Evolutionary conservation across 345 rosid species (phyloP).

Genomic region (Rhizophora apiculata): DNA sequence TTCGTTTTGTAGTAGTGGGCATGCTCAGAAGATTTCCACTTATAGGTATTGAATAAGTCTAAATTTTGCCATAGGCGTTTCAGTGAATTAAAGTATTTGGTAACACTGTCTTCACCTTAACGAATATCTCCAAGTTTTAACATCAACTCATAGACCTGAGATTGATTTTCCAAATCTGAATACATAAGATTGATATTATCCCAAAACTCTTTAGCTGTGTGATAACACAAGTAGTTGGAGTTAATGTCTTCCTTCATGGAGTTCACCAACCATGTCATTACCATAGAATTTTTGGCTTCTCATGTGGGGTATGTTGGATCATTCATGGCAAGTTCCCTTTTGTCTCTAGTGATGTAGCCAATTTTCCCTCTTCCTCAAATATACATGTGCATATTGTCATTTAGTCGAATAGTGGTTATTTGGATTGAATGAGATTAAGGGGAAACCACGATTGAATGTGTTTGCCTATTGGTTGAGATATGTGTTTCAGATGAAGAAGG

Average conservation of each 20-base stretch:
- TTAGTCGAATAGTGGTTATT: not conserved
- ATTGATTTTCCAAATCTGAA: constrained; percentile 8
- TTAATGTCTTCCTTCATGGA: constrained; percentile 4
- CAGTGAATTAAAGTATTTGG: constrained; percentile 6
- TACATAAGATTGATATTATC: constrained; percentile 6
- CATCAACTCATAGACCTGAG: constrained; percentile 1
- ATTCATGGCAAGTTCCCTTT: not conserved
- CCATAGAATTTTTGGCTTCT: constrained; percentile 16
- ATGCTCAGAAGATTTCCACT: not conserved
- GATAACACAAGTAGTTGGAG: constrained; percentile 13
- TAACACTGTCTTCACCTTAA: constrained; percentile 3
- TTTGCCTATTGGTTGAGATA: no score
- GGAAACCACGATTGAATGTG: no score
- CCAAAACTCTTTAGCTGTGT: constrained; percentile 13
- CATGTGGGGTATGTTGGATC: not conserved
- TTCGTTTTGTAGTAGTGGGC: not conserved
- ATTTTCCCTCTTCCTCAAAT: constrained; percentile 5
- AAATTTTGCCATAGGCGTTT: constrained; percentile 12
- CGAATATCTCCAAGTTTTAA: constrained; percentile 3
- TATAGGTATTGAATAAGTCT: constrained; percentile 12
- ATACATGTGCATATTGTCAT: constrained; percentile 5
- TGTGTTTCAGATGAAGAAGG: no score
- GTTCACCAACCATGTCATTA: constrained; percentile 14
- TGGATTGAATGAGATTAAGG: not conserved
- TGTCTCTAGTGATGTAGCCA: not conserved